These are phyloP conservation scores for Crithidia brevicula DNA, from an alignment of 208 protist genomes.

Conservation along the genomic window DNA sequence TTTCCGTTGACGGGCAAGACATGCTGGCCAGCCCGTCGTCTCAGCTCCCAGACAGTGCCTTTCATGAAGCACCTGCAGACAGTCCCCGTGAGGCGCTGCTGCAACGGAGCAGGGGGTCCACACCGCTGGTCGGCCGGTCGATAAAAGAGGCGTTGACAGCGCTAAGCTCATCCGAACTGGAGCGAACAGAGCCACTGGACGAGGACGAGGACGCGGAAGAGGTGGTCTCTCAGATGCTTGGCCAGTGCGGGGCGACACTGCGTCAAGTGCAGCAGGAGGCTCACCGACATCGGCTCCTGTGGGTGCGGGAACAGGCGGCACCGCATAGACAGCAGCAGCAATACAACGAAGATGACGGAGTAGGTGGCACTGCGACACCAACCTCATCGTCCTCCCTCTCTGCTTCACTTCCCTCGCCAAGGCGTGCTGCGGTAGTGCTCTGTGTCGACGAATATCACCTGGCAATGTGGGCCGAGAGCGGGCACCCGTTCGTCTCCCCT, in stretches of 20 bases:
- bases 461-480: conserved; percentile 1
- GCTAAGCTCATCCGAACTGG: neutral
- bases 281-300: conserved; percentile 3
- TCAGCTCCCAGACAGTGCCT: too few species aligned
- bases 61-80: too few species aligned
- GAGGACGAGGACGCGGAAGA: neutral
- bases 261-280: conserved; percentile 10
- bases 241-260: conserved; percentile 11
- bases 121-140: neutral
- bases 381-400: too few species aligned
- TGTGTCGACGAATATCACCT: conserved; percentile 16
- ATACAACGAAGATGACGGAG: too few species aligned
- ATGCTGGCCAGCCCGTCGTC: too few species aligned
- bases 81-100: too few species aligned
- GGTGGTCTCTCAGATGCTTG: neutral
- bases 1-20: conserved; percentile 13
- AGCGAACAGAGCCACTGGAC: neutral
- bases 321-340: too few species aligned
- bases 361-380: too few species aligned
- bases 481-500: neutral
- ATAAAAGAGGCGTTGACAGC: neutral
- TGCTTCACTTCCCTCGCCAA: neutral
- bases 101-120: too few species aligned
- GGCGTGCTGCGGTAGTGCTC: conserved; percentile 5
- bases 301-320: conserved; percentile 11